These are phyloP conservation scores for Cudoniella acicularis DNA, from an alignment of 495 filamentous ascomycete species.

Conservation along the genomic window DNA sequence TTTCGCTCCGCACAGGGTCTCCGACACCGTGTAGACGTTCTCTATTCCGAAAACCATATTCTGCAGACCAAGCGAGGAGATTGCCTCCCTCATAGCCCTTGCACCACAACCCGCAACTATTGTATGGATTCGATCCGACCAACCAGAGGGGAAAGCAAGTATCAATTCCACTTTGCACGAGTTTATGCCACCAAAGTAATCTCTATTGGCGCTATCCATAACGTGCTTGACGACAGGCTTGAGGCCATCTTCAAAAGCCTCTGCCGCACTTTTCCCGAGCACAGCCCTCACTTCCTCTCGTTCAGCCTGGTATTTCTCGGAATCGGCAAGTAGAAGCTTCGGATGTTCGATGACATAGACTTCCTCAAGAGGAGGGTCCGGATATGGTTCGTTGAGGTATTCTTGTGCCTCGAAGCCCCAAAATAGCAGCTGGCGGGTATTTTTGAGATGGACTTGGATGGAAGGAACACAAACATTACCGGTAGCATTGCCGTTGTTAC, in stretches of 20 bases:
- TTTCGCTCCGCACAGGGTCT: constrained; percentile 6
- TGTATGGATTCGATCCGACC: constrained; percentile 5
- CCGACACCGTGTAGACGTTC: constrained; percentile 11
- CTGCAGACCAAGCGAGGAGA: neutral
- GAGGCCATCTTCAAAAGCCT: constrained; percentile 11
- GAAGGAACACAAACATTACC: constrained; percentile 11
- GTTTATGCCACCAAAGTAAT: neutral
- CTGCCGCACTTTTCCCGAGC: neutral
- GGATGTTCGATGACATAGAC: constrained; percentile 8
- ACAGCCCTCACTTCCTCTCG: neutral
- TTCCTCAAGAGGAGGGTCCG: neutral
- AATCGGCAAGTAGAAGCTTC: constrained; percentile 5
- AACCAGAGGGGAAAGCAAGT: constrained; percentile 9
- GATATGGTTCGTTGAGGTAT: constrained; percentile 2
- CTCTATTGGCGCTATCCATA: neutral
- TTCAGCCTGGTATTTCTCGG: neutral
- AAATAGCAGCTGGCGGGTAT: neutral
- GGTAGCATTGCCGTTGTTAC: neutral
- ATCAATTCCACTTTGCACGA: constrained; percentile 1
- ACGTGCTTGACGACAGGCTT: neutral
- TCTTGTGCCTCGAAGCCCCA: constrained; percentile 9
- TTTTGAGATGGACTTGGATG: neutral
- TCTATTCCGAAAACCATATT: constrained; percentile 4
- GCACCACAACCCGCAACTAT: constrained; percentile 3
- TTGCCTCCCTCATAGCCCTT: constrained; percentile 1